Percentiles rank a stretch among this genome's conserved stretches.
These are phyloP conservation scores for Diaporthe velutina DNA, from an alignment of 2,329 filamentous ascomycete species.

Conservation along the genomic window DNA sequence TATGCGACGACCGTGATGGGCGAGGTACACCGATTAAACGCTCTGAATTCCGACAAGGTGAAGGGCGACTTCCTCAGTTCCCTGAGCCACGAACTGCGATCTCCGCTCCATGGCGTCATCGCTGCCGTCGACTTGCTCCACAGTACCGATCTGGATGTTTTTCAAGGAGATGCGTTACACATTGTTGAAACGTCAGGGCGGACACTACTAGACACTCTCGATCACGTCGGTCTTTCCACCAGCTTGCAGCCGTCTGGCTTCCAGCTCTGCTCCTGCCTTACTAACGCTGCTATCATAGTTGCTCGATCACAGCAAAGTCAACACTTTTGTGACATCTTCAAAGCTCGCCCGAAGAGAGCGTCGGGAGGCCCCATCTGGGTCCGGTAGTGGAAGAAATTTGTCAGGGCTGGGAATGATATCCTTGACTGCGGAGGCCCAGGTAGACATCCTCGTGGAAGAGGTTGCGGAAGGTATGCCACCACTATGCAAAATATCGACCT, in stretches of 20 bases:
- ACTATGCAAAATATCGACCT: background rate
- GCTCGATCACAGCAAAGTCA: conserved; percentile 65
- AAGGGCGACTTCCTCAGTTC: conserved; percentile 69
- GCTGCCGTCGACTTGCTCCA: conserved; percentile 64
- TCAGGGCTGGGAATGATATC: conserved; percentile 44
- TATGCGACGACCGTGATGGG: conserved; percentile 68
- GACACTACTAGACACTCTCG: conserved; percentile 63
- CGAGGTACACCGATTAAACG: conserved; percentile 62
- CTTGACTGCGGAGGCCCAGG: conserved; percentile 47
- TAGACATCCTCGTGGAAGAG: conserved; percentile 50
- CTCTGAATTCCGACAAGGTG: conserved; percentile 52
- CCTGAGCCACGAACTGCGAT: conserved; percentile 69
- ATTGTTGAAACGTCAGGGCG: conserved; percentile 63
- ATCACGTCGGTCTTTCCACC: conserved; percentile 48
- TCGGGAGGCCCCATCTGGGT: background rate
- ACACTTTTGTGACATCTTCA: conserved; percentile 46
- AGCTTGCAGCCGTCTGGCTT: no score
- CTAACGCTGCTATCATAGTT: conserved; percentile 42
- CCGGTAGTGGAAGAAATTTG: background rate
- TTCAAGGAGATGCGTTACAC: conserved; percentile 58
- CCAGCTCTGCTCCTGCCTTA: background rate
- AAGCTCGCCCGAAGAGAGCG: background rate
- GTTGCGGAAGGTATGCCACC: conserved; percentile 47
- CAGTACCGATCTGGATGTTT: conserved; percentile 52
- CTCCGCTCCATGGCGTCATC: conserved; percentile 69